Conservation (phyloP, 2,329 filamentous ascomycete genomes). For the Lecanicillium sp. region DNA sequence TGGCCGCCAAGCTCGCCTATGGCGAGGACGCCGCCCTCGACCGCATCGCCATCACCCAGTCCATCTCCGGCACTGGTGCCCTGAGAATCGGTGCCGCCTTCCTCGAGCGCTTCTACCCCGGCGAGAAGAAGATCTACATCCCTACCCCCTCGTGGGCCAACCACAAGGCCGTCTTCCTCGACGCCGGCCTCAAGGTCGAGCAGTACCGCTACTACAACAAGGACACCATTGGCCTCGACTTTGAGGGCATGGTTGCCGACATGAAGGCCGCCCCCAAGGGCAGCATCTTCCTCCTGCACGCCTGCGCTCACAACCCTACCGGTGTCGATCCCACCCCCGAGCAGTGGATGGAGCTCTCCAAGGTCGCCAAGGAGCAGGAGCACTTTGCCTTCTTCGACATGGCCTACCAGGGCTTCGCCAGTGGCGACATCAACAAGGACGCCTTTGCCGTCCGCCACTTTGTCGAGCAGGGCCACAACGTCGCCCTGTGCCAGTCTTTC, state of each 20-base stretch:
- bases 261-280: conserved; percentile 81
- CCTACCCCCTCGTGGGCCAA: conserved; percentile 96
- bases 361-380: conserved; percentile 73
- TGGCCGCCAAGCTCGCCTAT: conserved; percentile 86
- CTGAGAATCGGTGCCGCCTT: conserved; percentile 92
- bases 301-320: conserved; percentile 96
- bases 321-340: conserved; percentile 87
- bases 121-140: conserved; percentile 93
- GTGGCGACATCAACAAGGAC: conserved; percentile 83
- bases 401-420: conserved; percentile 98
- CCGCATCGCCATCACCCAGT: conserved; percentile 87
- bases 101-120: conserved; percentile 83
- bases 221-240: conserved; percentile 96
- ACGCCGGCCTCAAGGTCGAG: conserved; percentile 83
- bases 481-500: conserved; percentile 86
- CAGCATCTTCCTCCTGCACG: conserved; percentile 90
- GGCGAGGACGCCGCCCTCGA: conserved; percentile 68
- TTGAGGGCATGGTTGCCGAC: conserved; percentile 84
- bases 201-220: conserved; percentile 99
- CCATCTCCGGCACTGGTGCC: conserved; percentile 95
- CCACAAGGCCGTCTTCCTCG: conserved; percentile 93
- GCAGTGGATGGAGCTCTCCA: conserved; percentile 89
- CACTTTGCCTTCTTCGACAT: conserved; percentile 99
- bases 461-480: conserved; percentile 82
- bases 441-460: conserved; percentile 93